These are phyloP conservation scores for Neurospora terricola DNA, from an alignment of 495 filamentous ascomycete genomes.

Conservation along the genomic window DNA sequence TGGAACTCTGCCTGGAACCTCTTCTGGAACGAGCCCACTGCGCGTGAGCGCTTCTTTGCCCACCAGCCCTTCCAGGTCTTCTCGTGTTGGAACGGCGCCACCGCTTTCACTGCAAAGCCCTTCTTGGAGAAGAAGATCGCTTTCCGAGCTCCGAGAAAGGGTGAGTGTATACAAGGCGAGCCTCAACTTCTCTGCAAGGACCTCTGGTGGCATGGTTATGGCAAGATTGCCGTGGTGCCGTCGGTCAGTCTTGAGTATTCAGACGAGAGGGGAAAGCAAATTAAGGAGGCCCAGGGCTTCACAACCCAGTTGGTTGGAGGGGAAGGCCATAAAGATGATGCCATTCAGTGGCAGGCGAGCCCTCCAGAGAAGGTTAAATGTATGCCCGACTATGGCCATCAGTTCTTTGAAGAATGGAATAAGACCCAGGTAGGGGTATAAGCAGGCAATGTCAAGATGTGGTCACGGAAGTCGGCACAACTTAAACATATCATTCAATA, in stretches of 20 bases:
- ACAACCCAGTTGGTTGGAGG: slow-evolving; percentile 17
- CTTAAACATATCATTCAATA: no score
- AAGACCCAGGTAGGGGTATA: no score
- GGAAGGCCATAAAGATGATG: slow-evolving; percentile 1
- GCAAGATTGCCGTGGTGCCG: slow-evolving; percentile 41
- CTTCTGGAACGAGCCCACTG: slow-evolving; percentile 32
- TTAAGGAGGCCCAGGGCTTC: slow-evolving; percentile 35
- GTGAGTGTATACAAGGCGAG: slow-evolving; percentile 40
- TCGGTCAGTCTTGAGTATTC: slow-evolving; percentile 38
- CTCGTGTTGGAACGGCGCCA: slow-evolving; percentile 44
- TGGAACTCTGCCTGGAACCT: slow-evolving; percentile 35
- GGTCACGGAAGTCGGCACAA: no score
- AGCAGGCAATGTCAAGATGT: no score
- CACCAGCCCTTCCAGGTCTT: slow-evolving; percentile 42
- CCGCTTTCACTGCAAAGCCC: slow-evolving; percentile 18
- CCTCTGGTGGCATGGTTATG: slow-evolving; percentile 34
- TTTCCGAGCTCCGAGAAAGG: slow-evolving; percentile 26
- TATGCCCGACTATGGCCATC: no score
- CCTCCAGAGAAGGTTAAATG: no score
- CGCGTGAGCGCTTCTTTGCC: slow-evolving; percentile 15
- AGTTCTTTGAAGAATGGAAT: no score
- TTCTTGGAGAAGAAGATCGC: slow-evolving; percentile 20
- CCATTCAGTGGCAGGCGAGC: no score
- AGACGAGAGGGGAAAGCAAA: slow-evolving; percentile 22
- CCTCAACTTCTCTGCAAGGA: slow-evolving; percentile 41